Base-by-base conservation (phyloP, 352 stramenopile species). In the Globisporangium irregulare region DNA sequence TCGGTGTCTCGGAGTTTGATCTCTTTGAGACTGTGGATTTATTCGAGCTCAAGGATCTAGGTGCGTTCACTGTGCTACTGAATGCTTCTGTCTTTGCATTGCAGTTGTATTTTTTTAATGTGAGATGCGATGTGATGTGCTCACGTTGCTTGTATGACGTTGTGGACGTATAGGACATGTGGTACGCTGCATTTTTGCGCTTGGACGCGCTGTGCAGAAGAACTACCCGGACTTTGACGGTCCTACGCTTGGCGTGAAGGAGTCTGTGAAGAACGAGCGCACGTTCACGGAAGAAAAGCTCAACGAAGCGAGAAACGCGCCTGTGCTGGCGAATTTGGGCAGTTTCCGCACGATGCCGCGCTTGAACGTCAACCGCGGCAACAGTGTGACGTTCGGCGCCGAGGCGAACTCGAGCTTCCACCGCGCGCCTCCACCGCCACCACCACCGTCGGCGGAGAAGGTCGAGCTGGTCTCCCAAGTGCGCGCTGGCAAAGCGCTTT, bases 1-100 rank as follows among this genome's bases (percentile, higher is more conserved):
- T 97, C 62, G 90, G 90, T 55, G 87, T 97, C n/a, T 82, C 81
- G 69, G 91, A 97, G 77, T 93, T 90, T 71, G 89, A 97, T 66
- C 69, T 96, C 41, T 97, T 97, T 68, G 89, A 95, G 75, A 97
- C 91, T 0, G 86, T 95, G 20, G 90, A 97, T 64, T 71, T 97
- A 1, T 97, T 93, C 71, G 87, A 96, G 68, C 84, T 93, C 54
- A 97, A 97, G 71, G 87, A 95, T 67, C 62, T 96, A 32, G 79
- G 77, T 64, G 66, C 71, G 63, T 71, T 64, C 14, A 20, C 10
- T 20, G 38, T 20, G 38, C 34, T 43, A 12, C 15, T 20, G 41
- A n/a, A 48, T 48, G 15, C 41, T 57, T 55, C 10, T 32, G 27
- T 32, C 3, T 62, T 32, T 60, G 29, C 18, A 4, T 36, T 41